These are phyloP conservation scores for Colletotrichum sp. DNA, from an alignment of 2,329 filamentous ascomycete genomes.

Conservation along the genomic window DNA sequence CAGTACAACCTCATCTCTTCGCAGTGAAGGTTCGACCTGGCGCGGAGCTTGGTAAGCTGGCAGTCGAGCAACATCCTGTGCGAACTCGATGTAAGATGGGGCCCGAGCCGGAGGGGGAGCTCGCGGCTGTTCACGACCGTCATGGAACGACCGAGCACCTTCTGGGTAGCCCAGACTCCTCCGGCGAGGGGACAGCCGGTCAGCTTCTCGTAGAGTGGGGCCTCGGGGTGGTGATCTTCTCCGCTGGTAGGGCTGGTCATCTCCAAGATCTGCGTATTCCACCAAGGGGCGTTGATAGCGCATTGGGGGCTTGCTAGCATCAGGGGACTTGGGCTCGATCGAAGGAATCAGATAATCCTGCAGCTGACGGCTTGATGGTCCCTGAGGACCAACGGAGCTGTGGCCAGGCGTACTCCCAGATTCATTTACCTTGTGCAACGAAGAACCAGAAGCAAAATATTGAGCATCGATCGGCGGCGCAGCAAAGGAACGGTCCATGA, in stretches of 20 bases:
- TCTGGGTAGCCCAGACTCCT: background rate
- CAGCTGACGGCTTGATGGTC: conserved; percentile 27
- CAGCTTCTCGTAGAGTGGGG: background rate
- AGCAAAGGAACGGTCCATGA: background rate
- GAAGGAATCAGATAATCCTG: conserved; percentile 52
- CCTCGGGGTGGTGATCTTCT: background rate
- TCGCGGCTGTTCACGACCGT: background rate
- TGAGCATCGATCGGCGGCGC: conserved; percentile 9
- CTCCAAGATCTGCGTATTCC: conserved; percentile 10
- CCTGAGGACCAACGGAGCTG: conserved; percentile 26
- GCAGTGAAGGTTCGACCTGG: background rate
- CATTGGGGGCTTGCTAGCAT: conserved; percentile 8
- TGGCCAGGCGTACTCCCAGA: conserved; percentile 22
- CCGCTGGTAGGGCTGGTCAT: background rate
- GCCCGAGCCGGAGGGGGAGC: background rate
- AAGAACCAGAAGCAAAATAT: background rate
- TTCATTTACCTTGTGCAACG: conserved; percentile 29
- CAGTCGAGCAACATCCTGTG: conserved; percentile 21
- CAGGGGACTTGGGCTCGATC: conserved; percentile 48
- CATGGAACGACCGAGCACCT: background rate
- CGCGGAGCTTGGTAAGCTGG: conserved; percentile 12
- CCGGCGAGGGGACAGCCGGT: background rate
- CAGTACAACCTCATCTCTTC: background rate
- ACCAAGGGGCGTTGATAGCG: background rate
- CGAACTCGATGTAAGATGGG: background rate